Evolutionary conservation across 2,329 filamentous ascomycete species (phyloP).

Genomic region (Paecilomyces niveus): DNA sequence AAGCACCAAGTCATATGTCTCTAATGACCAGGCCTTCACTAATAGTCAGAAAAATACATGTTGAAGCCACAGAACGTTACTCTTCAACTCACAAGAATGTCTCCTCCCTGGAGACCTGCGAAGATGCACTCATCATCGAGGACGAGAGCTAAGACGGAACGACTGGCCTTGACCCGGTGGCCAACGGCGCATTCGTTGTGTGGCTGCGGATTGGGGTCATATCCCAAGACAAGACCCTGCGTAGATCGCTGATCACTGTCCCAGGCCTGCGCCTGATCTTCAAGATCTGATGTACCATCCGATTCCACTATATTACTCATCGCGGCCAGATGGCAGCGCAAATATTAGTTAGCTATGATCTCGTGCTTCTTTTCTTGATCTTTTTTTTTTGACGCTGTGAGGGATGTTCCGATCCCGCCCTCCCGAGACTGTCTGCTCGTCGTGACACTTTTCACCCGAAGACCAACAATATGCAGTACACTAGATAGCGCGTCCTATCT

Average conservation of each 20-base stretch:
- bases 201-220: constrained; percentile 13
- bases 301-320: constrained; percentile 30
- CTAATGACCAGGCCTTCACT: constrained; percentile 67
- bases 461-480: neutral
- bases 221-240: constrained; percentile 10
- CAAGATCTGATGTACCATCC: constrained; percentile 26
- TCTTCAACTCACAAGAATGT: constrained; percentile 60
- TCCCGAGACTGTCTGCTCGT: neutral
- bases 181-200: constrained; percentile 31
- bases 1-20: constrained; percentile 72
- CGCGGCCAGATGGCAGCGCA: constrained; percentile 2
- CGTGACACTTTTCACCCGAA: neutral
- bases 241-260: constrained; percentile 21
- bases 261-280: constrained; percentile 27
- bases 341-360: neutral
- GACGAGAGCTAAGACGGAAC: constrained; percentile 62
- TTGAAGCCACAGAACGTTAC: neutral
- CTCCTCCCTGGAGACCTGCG: constrained; percentile 86
- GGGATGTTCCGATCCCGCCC: neutral
- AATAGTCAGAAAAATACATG: neutral
- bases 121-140: constrained; percentile 77
- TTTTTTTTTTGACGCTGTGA: too few species aligned
- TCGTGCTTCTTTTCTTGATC: neutral
- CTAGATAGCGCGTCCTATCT: neutral
- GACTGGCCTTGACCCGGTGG: constrained; percentile 34